Base-by-base conservation (phyloP, 129 eudicot genomes). In the Gnaphalium uliginosum region DNA sequence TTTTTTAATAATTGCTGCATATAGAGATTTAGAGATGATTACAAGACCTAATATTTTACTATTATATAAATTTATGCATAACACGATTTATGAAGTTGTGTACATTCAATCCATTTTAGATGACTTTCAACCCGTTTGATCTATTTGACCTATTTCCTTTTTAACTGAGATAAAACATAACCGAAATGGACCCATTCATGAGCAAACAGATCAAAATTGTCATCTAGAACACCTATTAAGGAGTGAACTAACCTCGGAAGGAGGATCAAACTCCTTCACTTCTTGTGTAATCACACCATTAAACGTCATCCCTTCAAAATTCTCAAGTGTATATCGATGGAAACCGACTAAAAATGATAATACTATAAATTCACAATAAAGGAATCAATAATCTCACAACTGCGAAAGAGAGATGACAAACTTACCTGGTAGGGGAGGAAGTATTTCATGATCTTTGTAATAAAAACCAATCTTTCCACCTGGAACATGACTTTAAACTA, bases 351-450 rank as follows among this genome's bases (percentile, higher is more conserved):
- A 33, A 48, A 70, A 51, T 8, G 19, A 26, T 50, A 70, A 59
- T 3, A n/a, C 24, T 70, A 17, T 11, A 25, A 48, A 50, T 18
- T 50, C 11, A 70, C 6, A 17, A 18, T 51, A 18, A n/a, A 32
- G 10, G 14, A 68, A 68, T 13, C 4, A 4, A 27, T 50, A n/a
- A 15, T 29, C 46, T 68, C 11, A 51, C 9, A 17, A 3, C 27
- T 4, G 15, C 1, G 46, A 7, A 26, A 50, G 41, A 23, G 30
- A 29, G 25, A 25, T 17, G 24, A 74, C 7, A 37, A 71, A 32
- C 85, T 57, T 37, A 89, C 96, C 87, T 35, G 96, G 96, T 22
- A 89, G 78, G 22, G 96, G 92, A 77, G 96, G 96, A 51, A 89
- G 89, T 64, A 89, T 89, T 83, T 89, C 96, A 61, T 85, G 87